These are phyloP conservation scores for Colletotrichum sojae DNA, from an alignment of 2,329 filamentous ascomycete genomes.

Conservation along the genomic window DNA sequence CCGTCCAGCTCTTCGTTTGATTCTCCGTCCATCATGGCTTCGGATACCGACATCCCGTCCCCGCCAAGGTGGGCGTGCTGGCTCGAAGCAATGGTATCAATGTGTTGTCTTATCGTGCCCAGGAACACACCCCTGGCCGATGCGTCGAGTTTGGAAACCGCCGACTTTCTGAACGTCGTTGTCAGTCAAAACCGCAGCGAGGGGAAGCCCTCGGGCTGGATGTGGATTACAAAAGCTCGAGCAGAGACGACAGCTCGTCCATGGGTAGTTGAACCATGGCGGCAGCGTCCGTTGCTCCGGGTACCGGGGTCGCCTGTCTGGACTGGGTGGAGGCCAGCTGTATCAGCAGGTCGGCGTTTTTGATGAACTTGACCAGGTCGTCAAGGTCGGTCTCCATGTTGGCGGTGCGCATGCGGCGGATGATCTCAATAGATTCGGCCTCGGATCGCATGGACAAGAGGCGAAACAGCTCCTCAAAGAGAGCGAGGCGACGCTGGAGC, in stretches of 20 bases:
- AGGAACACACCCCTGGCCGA: slow-evolving; percentile 16
- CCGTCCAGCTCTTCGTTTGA: neutral
- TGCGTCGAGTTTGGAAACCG: slow-evolving; percentile 30
- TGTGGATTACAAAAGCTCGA: slow-evolving; percentile 29
- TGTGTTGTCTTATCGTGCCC: slow-evolving; percentile 28
- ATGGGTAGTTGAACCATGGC: neutral
- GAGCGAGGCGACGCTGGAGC: slow-evolving; percentile 31
- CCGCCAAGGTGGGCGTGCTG: neutral
- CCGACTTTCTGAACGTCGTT: slow-evolving; percentile 20
- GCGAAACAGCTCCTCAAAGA: slow-evolving; percentile 39
- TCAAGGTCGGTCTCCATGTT: slow-evolving; percentile 34
- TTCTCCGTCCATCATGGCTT: slow-evolving; percentile 9
- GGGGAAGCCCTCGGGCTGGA: slow-evolving; percentile 7
- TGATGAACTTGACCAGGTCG: slow-evolving; percentile 40
- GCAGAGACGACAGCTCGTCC: slow-evolving; percentile 30
- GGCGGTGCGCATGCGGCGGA: slow-evolving; percentile 37
- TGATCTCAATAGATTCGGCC: slow-evolving; percentile 39
- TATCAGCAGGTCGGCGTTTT: slow-evolving; percentile 40
- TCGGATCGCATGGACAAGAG: slow-evolving; percentile 38
- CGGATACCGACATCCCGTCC: neutral
- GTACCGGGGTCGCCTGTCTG: slow-evolving; percentile 11
- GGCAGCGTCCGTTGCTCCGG: slow-evolving; percentile 3
- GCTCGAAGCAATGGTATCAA: slow-evolving; percentile 11
- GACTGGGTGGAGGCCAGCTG: slow-evolving; percentile 27
- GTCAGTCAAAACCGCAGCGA: slow-evolving; percentile 19